Percentiles rank a stretch among this genome's conserved stretches.
phyloP scores from a whole-genome alignment of 2,329 filamentous ascomycete genomes.

The Orbilia ellipsospora region DNA sequence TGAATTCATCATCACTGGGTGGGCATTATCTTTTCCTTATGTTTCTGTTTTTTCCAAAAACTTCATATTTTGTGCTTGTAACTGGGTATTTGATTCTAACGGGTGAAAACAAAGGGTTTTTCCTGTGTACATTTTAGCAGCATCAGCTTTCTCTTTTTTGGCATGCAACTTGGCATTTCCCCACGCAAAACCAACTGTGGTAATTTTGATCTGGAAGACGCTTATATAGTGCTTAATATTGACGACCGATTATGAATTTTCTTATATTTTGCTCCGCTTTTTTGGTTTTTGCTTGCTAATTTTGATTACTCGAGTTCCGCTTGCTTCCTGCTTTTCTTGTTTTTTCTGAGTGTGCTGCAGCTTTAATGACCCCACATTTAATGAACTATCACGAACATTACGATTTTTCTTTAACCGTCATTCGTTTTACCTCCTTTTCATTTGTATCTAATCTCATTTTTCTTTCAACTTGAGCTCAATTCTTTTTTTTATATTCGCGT shows the following conservation, averaged over 20 bases:
- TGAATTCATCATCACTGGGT: constrained; percentile 61
- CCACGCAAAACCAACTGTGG: constrained; percentile 17
- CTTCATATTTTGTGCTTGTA: constrained; percentile 20
- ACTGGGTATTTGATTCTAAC: constrained; percentile 32
- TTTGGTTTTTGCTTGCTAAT: constrained; percentile 18
- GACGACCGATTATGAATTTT: constrained; percentile 45
- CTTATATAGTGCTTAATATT: constrained; percentile 50
- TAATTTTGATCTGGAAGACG: constrained; percentile 25
- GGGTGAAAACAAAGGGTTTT: constrained; percentile 35
- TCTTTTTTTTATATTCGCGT: no score
- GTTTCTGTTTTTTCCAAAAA: constrained; percentile 6
- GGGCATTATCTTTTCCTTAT: constrained; percentile 58
- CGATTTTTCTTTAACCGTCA: constrained; percentile 40
- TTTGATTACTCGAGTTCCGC: constrained; percentile 26
- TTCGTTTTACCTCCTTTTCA: constrained; percentile 50
- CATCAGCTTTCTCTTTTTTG: constrained; percentile 59
- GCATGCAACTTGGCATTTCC: constrained; percentile 10
- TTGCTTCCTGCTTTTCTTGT: constrained; percentile 55
- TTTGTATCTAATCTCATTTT: constrained; percentile 56
- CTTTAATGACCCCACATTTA: constrained; percentile 60
- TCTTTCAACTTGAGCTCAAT: constrained; percentile 33
- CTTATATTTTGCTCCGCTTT: constrained; percentile 57
- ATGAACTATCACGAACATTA: constrained; percentile 61
- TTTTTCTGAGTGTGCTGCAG: constrained; percentile 57
- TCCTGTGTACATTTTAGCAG: constrained; percentile 51